These are phyloP conservation scores for Pyrenophora teres DNA, from an alignment of 2,329 filamentous ascomycete genomes.

Conservation along the genomic window DNA sequence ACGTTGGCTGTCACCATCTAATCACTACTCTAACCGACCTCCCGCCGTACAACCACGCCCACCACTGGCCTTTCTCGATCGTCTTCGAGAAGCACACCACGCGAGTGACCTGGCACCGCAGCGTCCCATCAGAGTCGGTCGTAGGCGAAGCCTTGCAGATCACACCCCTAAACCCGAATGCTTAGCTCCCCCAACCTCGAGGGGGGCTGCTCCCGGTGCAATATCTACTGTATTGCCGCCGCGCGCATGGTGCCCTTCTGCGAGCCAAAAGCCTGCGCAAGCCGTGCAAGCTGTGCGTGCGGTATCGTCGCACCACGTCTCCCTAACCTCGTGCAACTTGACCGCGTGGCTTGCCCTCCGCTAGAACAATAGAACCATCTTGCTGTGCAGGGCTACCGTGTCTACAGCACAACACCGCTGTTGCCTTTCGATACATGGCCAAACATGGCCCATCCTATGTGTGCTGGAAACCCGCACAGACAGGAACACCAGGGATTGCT, in stretches of 20 bases:
- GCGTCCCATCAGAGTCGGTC: neutral
- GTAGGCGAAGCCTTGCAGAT: slow-evolving; percentile 2
- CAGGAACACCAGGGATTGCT: slow-evolving; percentile 29
- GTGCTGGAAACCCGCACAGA: slow-evolving; percentile 12
- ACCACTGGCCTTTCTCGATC: slow-evolving; percentile 4
- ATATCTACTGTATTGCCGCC: slow-evolving; percentile 9
- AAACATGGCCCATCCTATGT: neutral
- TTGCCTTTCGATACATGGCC: neutral
- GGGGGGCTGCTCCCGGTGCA: neutral
- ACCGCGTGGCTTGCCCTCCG: slow-evolving; percentile 25
- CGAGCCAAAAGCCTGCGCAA: neutral
- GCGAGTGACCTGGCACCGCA: slow-evolving; percentile 25
- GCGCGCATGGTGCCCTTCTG: neutral
- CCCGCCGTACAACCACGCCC: slow-evolving; percentile 23
- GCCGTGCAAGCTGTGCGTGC: too few relatives aligned
- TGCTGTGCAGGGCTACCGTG: slow-evolving; percentile 1
- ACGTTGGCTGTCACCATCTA: slow-evolving; percentile 41
- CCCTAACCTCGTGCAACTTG: slow-evolving; percentile 2
- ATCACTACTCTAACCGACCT: slow-evolving; percentile 27
- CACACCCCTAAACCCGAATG: neutral
- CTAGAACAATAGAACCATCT: slow-evolving; percentile 7
- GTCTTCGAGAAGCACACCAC: slow-evolving; percentile 32
- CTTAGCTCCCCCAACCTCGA: slow-evolving; percentile 1
- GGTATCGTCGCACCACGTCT: neutral
- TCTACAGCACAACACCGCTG: neutral